These are phyloP conservation scores for Sarcodon sp. DNA, from an alignment of 768 basidiomycete genomes.

Conservation along the genomic window DNA sequence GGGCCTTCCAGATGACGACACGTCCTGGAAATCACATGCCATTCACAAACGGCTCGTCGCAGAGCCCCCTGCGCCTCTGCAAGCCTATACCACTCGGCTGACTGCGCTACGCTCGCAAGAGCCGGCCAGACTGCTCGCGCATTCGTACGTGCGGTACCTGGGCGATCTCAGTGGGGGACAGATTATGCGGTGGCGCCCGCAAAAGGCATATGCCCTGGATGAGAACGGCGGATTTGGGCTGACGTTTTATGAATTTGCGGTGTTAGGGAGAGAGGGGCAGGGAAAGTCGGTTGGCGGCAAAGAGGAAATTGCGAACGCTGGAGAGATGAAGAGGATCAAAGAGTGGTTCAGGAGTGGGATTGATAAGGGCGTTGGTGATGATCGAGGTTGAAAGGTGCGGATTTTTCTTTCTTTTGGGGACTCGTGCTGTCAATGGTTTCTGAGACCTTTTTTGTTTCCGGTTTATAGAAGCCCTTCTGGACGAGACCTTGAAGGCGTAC, in stretches of 20 bases:
- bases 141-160: slow-evolving; percentile 75
- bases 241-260: slow-evolving; percentile 61
- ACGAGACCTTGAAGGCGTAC: too few species aligned
- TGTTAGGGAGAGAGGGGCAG: slow-evolving; percentile 30
- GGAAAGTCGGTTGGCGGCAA: background rate
- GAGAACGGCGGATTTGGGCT: slow-evolving; percentile 30
- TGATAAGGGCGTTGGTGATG: slow-evolving; percentile 21
- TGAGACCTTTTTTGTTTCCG: background rate
- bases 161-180: slow-evolving; percentile 77
- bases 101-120: slow-evolving; percentile 29
- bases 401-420: background rate
- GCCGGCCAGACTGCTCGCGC: slow-evolving; percentile 50
- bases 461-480: slow-evolving; percentile 12
- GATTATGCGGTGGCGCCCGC: slow-evolving; percentile 45
- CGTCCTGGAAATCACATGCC: slow-evolving; percentile 45
- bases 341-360: slow-evolving; percentile 48
- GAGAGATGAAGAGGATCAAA: slow-evolving; percentile 64
- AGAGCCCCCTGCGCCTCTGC: slow-evolving; percentile 33
- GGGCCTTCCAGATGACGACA: slow-evolving; percentile 26
- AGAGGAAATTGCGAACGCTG: slow-evolving; percentile 32
- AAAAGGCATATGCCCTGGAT: slow-evolving; percentile 54
- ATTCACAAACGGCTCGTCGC: slow-evolving; percentile 32
- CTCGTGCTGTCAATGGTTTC: background rate
- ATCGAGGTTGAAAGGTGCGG: slow-evolving; percentile 18
- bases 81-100: slow-evolving; percentile 42